Conservation (phyloP, 306 rosid species). For the Hylodesmum podocarpum region DNA sequence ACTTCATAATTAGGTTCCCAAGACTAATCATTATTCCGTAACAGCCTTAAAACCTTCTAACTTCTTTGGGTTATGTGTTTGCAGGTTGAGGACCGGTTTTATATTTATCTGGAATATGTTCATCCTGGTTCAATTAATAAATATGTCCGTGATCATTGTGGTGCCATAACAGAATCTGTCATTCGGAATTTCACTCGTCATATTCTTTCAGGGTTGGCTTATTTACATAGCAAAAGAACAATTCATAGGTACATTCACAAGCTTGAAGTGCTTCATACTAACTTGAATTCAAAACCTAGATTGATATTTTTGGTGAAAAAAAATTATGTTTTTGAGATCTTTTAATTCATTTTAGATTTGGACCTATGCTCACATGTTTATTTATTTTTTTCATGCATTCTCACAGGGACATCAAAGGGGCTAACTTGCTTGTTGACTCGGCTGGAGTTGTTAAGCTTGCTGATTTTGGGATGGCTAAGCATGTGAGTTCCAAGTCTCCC, state of each 20-base stretch:
- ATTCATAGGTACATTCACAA: conserved; percentile 63
- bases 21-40: background rate
- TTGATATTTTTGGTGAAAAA: background rate
- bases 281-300: conserved; percentile 5
- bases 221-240: conserved; percentile 86
- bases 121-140: conserved; percentile 91
- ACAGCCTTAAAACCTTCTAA: background rate
- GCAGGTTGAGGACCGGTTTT: conserved; percentile 74
- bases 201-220: conserved; percentile 84
- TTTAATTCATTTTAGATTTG: conserved; percentile 14
- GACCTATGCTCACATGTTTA: background rate
- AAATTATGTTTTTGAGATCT: background rate
- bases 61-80: conserved; percentile 18
- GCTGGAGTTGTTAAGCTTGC: conserved; percentile 87
- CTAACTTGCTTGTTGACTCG: conserved; percentile 90
- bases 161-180: conserved; percentile 88
- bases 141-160: conserved; percentile 82
- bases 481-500: conserved; percentile 50
- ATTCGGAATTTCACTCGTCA: conserved; percentile 86
- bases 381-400: background rate
- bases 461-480: conserved; percentile 97
- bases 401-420: conserved; percentile 88
- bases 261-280: conserved; percentile 8
- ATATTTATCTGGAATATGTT: conserved; percentile 82
- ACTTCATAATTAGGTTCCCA: conserved; percentile 17